Base-by-base conservation (phyloP, 108 stramenopile genomes). In the Cyclotella atomus region DNA sequence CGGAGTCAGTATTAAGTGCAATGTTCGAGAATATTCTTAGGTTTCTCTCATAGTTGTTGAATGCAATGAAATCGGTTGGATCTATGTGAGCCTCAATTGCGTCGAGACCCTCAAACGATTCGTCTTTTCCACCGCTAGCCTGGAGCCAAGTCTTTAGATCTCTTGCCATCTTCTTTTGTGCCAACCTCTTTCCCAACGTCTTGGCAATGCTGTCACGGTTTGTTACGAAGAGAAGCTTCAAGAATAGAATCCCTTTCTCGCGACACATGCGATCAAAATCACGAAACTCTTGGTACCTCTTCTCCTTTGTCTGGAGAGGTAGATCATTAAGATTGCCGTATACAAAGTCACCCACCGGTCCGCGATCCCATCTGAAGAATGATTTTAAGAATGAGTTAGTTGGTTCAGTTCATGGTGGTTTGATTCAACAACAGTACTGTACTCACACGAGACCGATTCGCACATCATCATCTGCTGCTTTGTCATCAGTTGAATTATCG, bases 41-140 rank as follows among this genome's bases (percentile, higher is more conserved):
- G 68, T 92, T 92, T 24, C 76, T 56, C 34, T 88, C 71, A 55
- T 92, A 92, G 20, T 78, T 72, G 63, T 92, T 92, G 74, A 92
- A 89, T 0, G 91, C 91, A 33, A 89, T 62, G 75, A 92, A 92
- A 59, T 92, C 91, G 3, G 91, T 89, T 12, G 91, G 91, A 75
- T 92, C 91, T 59, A 92, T 88, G 52, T 92, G 91, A 7, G 67
- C 60, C 35, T 81, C 83, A 52, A 92, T 92, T 20, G 82, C 91
- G 10, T 84, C 84, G 24, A 92, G 68, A 3, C 91, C 91, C 34
- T 84, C 84, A 62, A 65, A 70, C 34, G 43, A 62, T 28, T 56
- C 74, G 28, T 74, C 77, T 14, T 76, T 76, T 23, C 65, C 57
- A 9, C 44, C 75, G 15, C 71, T 65, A 14, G 86, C 86, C 24